Conservation (phyloP, 2,329 filamentous ascomycete genomes). For the Colletotrichum filicis region DNA sequence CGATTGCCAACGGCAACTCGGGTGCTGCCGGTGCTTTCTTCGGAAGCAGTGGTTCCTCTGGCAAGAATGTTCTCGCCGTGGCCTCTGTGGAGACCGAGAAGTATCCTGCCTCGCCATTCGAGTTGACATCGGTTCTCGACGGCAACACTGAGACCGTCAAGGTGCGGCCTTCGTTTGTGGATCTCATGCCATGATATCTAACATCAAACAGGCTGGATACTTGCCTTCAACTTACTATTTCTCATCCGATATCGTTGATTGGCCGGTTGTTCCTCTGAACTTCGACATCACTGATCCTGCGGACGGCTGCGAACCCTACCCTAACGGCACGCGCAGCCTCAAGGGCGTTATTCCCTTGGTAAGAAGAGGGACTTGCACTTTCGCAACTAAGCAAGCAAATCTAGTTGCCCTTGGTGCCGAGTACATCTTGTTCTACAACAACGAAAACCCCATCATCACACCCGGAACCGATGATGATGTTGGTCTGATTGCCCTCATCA, state of each 20-base stretch:
- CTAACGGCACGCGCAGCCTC: conserved; percentile 37
- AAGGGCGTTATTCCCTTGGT: conserved; percentile 42
- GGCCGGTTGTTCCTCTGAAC: conserved; percentile 41
- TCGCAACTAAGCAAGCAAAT: conserved; percentile 42
- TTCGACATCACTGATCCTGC: conserved; percentile 40
- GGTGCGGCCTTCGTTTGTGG: neutral
- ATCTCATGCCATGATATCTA: conserved; percentile 41
- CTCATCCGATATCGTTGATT: conserved; percentile 47
- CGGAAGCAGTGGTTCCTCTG: conserved; percentile 51
- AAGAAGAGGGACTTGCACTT: conserved; percentile 47
- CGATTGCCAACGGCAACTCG: conserved; percentile 63
- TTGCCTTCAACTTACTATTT: conserved; percentile 48
- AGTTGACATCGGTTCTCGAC: conserved; percentile 44
- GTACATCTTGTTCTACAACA: conserved; percentile 46
- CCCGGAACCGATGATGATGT: conserved; percentile 28
- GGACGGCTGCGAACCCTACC: conserved; percentile 43
- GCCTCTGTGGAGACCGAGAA: conserved; percentile 51
- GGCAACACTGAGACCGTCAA: conserved; percentile 31
- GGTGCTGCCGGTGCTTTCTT: conserved; percentile 61
- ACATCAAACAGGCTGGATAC: conserved; percentile 42
- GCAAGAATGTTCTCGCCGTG: conserved; percentile 54
- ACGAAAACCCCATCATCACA: conserved; percentile 36
- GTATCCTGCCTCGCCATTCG: conserved; percentile 41
- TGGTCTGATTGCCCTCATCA: conserved; percentile 39
- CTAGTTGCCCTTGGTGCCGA: conserved; percentile 41